A percentile compares a stretch with the other conserved stretches of the same genome.
These are phyloP conservation scores for Daldinia decipiens DNA, from an alignment of 495 filamentous ascomycete species.

Conservation along the genomic window DNA sequence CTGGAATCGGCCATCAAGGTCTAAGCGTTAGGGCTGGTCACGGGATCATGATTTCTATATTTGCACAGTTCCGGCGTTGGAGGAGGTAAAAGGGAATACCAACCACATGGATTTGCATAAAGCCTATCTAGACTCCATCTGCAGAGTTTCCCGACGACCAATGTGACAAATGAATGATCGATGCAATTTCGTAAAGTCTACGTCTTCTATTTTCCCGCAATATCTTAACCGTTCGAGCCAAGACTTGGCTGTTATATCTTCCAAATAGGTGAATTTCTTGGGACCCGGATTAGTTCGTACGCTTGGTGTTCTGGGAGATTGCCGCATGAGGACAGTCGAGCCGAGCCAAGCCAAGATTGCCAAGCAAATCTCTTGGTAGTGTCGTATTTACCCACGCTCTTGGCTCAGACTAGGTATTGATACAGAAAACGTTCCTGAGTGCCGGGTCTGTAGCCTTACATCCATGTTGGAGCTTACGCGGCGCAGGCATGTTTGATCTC, in stretches of 20 bases:
- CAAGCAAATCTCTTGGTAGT: conserved; percentile 31
- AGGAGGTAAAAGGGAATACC: conserved; percentile 52
- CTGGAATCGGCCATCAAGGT: conserved; percentile 94
- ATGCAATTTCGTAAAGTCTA: conserved; percentile 7
- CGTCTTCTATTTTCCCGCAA: neutral
- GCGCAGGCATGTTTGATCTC: neutral
- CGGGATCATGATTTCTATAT: conserved; percentile 42
- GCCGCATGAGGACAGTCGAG: conserved; percentile 33
- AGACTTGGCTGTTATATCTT: conserved; percentile 20
- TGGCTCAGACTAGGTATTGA: conserved; percentile 33
- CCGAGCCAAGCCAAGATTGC: conserved; percentile 32
- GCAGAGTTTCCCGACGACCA: conserved; percentile 43
- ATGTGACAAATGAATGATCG: conserved; percentile 44
- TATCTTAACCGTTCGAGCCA: conserved; percentile 26
- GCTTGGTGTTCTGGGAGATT: conserved; percentile 24
- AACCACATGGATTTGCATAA: conserved; percentile 49
- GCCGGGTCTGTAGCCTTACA: conserved; percentile 18
- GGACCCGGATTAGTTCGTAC: conserved; percentile 12
- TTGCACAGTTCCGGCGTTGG: conserved; percentile 51
- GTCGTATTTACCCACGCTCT: conserved; percentile 20
- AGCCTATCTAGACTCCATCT: conserved; percentile 33
- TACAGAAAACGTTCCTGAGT: conserved; percentile 36
- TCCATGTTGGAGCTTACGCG: conserved; percentile 11
- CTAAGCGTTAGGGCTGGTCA: conserved; percentile 60
- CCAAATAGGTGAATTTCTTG: conserved; percentile 20